These are phyloP conservation scores for Asterophora lycoperdoides DNA, from an alignment of 768 basidiomycete species.

Conservation along the genomic window DNA sequence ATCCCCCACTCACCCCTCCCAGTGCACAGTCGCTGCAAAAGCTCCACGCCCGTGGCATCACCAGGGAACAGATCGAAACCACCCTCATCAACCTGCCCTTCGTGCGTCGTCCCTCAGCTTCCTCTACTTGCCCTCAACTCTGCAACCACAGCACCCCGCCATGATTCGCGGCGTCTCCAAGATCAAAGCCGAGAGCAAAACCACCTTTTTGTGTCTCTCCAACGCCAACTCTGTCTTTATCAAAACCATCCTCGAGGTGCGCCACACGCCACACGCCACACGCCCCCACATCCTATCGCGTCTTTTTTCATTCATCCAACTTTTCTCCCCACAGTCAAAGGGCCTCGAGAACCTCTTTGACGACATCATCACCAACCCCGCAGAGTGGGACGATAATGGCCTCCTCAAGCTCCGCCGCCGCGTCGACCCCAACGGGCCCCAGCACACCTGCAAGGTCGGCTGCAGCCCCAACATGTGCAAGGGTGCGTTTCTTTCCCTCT, in stretches of 20 bases:
- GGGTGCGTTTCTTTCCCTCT: constrained; percentile 39
- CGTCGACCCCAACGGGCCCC: constrained; percentile 70
- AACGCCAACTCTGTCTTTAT: constrained; percentile 95
- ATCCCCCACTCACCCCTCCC: constrained; percentile 6
- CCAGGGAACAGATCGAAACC: constrained; percentile 68
- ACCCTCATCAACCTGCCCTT: constrained; percentile 83
- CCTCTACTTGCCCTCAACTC: not conserved
- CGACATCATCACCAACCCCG: constrained; percentile 90
- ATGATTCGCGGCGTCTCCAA: constrained; percentile 87
- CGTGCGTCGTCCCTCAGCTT: constrained; percentile 42
- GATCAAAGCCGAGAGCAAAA: constrained; percentile 62
- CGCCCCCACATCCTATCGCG: not conserved
- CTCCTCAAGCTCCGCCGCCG: constrained; percentile 73
- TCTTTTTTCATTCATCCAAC: not conserved
- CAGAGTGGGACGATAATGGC: constrained; percentile 69
- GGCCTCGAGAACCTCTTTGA: constrained; percentile 69
- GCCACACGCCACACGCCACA: no score
- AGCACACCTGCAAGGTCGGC: constrained; percentile 81
- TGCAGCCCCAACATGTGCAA: constrained; percentile 99
- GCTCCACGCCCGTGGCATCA: constrained; percentile 65
- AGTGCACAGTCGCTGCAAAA: constrained; percentile 72
- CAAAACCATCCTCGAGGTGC: constrained; percentile 78
- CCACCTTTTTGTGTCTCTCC: constrained; percentile 87
- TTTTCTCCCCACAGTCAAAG: constrained; percentile 50
- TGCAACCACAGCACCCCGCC: constrained; percentile 76